Conservation (phyloP, 208 protist species). For the Plasmodiophora brassicae region DNA sequence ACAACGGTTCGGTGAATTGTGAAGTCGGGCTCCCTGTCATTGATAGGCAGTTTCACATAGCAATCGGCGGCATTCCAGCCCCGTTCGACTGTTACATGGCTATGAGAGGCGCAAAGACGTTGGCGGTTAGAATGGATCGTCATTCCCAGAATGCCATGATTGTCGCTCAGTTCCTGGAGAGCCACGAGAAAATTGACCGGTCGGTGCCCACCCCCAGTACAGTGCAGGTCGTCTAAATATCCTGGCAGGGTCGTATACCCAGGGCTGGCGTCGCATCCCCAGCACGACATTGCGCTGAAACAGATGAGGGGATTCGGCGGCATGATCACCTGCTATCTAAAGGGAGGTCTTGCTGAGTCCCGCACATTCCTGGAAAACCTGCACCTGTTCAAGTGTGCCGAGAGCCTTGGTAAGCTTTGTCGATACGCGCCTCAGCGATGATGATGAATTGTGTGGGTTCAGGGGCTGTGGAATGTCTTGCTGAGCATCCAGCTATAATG, state of each 20-base stretch:
- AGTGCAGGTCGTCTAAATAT: neutral
- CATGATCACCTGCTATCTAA: slow-evolving; percentile 43
- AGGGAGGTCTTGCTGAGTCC: slow-evolving; percentile 34
- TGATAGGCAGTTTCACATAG: neutral
- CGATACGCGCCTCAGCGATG: neutral
- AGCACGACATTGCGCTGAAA: slow-evolving; percentile 37
- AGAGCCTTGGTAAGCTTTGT: slow-evolving; percentile 29
- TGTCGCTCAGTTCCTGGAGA: slow-evolving; percentile 47
- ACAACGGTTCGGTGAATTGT: slow-evolving; percentile 4
- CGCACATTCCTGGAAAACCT: slow-evolving; percentile 24
- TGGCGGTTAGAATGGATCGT: slow-evolving; percentile 45
- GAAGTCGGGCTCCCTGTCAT: neutral
- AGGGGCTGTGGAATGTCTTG: slow-evolving; percentile 38
- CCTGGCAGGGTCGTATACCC: slow-evolving; percentile 51
- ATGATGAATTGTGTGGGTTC: neutral
- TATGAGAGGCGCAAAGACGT: slow-evolving; percentile 46
- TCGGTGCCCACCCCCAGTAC: neutral
- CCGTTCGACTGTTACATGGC: slow-evolving; percentile 42
- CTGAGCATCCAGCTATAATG: slow-evolving; percentile 55
- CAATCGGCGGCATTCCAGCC: slow-evolving; percentile 29
- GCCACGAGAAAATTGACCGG: neutral
- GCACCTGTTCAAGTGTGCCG: slow-evolving; percentile 19
- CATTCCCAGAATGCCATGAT: slow-evolving; percentile 43
- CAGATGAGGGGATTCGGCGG: slow-evolving; percentile 42
- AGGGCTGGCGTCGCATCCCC: slow-evolving; percentile 33